Evolutionary conservation across 257 asterid species (phyloP).

Genomic region (Anisodus tanguticus): DNA sequence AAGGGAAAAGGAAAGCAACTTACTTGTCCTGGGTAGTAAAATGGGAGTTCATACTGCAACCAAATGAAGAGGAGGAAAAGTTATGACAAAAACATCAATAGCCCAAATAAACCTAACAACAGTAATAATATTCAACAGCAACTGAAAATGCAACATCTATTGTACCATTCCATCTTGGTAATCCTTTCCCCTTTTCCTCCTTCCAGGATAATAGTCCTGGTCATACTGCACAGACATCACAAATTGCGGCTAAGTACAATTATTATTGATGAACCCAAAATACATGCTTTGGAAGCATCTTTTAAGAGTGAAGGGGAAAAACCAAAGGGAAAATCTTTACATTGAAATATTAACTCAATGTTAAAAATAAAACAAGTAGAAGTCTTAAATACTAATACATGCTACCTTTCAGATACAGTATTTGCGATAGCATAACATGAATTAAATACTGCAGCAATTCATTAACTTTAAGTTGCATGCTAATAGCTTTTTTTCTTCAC

Average conservation of each 20-base stretch:
- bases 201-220: conserved; percentile 94
- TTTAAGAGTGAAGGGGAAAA: neutral
- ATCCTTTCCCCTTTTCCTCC: conserved; percentile 96
- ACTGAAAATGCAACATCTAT: conserved; percentile 22
- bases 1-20: conserved; percentile 36
- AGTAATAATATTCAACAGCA: neutral
- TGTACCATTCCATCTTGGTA: conserved; percentile 87
- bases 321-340: neutral
- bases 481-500: neutral
- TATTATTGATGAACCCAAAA: neutral
- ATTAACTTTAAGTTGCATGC: neutral
- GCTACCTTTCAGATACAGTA: neutral
- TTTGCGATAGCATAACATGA: neutral
- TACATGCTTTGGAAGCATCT: neutral
- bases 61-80: conserved; percentile 32
- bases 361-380: neutral
- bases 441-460: neutral
- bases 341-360: neutral
- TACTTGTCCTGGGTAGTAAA: conserved; percentile 94
- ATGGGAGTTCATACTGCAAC: conserved; percentile 96
- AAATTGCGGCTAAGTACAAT: neutral
- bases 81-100: conserved; percentile 12
- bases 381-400: neutral
- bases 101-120: neutral
- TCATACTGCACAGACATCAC: conserved; percentile 59